These are phyloP conservation scores for Penicillium italicum DNA, from an alignment of 2,329 filamentous ascomycete genomes.

Conservation along the genomic window DNA sequence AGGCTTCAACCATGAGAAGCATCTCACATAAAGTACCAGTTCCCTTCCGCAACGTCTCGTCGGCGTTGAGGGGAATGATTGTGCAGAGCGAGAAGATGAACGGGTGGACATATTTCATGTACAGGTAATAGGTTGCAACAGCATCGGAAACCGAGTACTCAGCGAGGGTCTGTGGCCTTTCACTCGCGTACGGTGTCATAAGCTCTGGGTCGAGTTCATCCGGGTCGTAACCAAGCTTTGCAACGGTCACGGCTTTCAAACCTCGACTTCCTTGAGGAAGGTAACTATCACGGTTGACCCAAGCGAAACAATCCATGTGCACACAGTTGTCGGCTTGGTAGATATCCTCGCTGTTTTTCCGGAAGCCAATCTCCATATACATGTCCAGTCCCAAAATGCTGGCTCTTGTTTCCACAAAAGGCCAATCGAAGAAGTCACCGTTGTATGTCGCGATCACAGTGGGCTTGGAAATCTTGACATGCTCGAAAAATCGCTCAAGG, in stretches of 20 bases:
- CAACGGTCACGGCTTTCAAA: constrained; percentile 94
- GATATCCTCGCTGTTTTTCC: constrained; percentile 91
- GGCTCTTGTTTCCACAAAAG: constrained; percentile 89
- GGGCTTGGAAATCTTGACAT: constrained; percentile 89
- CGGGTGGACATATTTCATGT: constrained; percentile 99
- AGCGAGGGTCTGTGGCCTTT: constrained; percentile 87
- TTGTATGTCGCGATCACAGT: constrained; percentile 99
- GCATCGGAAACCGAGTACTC: constrained; percentile 99
- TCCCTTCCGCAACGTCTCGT: constrained; percentile 90
- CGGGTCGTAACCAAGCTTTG: constrained; percentile 96
- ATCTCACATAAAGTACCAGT: constrained; percentile 99
- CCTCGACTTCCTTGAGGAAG: constrained; percentile 95
- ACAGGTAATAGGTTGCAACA: constrained; percentile 96
- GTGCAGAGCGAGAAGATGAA: constrained; percentile 99
- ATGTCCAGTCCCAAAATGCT: constrained; percentile 96
- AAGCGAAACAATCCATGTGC: constrained; percentile 98
- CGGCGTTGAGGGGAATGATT: constrained; percentile 86
- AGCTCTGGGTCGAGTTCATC: constrained; percentile 96
- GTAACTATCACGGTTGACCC: constrained; percentile 98
- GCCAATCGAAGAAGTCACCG: constrained; percentile 99
- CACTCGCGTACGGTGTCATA: constrained; percentile 85
- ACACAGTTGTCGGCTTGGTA: constrained; percentile 95
- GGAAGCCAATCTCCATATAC: constrained; percentile 98
- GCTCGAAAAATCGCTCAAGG: constrained; percentile 88
- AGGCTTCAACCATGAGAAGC: constrained; percentile 98